Base-by-base conservation (phyloP, 257 asterid genomes). In the Henckelia pumila region DNA sequence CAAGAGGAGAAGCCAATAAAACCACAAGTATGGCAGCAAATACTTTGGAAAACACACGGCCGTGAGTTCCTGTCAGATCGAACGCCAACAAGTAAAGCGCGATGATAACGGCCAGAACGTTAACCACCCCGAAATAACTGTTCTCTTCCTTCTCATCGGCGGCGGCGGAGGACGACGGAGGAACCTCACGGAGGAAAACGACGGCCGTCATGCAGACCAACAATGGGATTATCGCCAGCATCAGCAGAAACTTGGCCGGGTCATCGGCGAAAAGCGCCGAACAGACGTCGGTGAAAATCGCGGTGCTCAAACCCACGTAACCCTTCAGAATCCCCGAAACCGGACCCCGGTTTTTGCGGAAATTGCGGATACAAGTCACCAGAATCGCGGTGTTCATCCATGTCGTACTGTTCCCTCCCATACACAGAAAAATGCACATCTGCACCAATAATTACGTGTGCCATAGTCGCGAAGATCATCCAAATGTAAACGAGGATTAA, bases 331-430 rank as follows among this genome's bases (percentile, higher is more conserved):
- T 88, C 49, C 99, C 99, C 7, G 99, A 82, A 2, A 94, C 96
- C 0, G 97, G 96, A 9, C 98, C 98, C 1, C 98, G 79, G 56
- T 89, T 92, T 69, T 80, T 88, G 6, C 95, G 74, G 74, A 92
- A 89, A 75, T 92, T 92, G 10, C 98, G 86, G 50, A 92, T 88
- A 80, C 97, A 92, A 0, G 97, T 92, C 0, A 89, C 98, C 30
- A 92, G 76, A 65, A 92, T 57, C 7, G 98, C 98, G 0, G 98
- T 92, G 83, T 92, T 92, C 98, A 92, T 92, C 98, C 98, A 92
- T 7, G 98, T 92, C 17, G 97, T 88, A 73, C 97, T 89, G 88
- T 92, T 92, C 0, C 98, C 98, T 7, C 97, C 98, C 98, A 92
- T 83, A 79, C 99, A 94, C 40, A 94, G 80, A 64, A 94, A 87